Conservation (phyloP, 163 green algal genomes). For the Coccomyxa subellipsoidea region DNA sequence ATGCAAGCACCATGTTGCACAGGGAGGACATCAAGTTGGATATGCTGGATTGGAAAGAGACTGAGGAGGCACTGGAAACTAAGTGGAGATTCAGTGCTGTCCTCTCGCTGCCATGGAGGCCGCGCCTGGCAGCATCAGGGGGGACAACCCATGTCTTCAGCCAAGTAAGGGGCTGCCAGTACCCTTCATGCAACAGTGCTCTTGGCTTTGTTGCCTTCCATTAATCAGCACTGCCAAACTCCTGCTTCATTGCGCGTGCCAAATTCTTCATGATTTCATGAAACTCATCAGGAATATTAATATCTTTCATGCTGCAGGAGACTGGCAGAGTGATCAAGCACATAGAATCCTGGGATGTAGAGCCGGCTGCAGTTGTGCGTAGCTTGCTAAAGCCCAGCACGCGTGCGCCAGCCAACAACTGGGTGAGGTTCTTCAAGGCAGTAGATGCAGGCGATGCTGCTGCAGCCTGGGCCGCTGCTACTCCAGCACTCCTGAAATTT, state of each 20-base stretch:
- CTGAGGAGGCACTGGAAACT: slow-evolving; percentile 46
- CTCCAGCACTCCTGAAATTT: slow-evolving; percentile 12
- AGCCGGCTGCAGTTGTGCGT: slow-evolving; percentile 40
- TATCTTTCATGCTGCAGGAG: slow-evolving; percentile 13
- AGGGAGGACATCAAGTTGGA: slow-evolving; percentile 62
- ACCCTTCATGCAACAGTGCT: neutral
- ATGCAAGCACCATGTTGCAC: neutral
- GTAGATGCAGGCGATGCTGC: slow-evolving; percentile 38
- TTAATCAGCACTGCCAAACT: too few relatives aligned
- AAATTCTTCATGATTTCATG: too few relatives aligned
- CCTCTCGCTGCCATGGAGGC: slow-evolving; percentile 73
- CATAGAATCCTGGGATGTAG: slow-evolving; percentile 73
- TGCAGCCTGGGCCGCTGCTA: slow-evolving; percentile 33
- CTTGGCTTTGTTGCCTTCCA: neutral
- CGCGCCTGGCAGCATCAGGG: slow-evolving; percentile 68
- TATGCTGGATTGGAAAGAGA: slow-evolving; percentile 50
- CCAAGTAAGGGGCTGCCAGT: slow-evolving; percentile 15
- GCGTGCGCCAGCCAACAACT: slow-evolving; percentile 39
- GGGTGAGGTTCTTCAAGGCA: slow-evolving; percentile 5
- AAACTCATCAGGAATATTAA: neutral
- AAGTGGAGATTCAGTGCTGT: slow-evolving; percentile 70
- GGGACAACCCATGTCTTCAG: slow-evolving; percentile 74
- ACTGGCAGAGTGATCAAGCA: slow-evolving; percentile 64
- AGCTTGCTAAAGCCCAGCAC: slow-evolving; percentile 28
- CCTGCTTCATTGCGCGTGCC: too few relatives aligned